These are phyloP conservation scores for Curvularia hawaiiensis DNA, from an alignment of 2,329 filamentous ascomycete genomes.

Conservation along the genomic window DNA sequence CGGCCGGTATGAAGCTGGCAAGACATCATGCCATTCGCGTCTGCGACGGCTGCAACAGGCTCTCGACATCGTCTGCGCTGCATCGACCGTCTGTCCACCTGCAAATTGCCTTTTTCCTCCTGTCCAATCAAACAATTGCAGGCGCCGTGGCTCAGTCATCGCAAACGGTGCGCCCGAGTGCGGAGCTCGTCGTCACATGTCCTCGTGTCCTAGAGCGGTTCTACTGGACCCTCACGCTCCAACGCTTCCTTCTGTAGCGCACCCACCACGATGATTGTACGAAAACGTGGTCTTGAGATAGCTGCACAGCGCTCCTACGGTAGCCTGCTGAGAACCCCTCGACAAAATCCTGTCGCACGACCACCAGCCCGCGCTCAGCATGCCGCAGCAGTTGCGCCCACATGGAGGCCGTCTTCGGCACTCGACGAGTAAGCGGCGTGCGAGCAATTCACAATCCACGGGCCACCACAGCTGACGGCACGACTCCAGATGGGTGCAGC, in stretches of 20 bases:
- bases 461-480: slow-evolving; percentile 1
- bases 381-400: slow-evolving; percentile 51
- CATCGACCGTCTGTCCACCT: neutral
- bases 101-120: neutral
- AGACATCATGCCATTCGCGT: neutral
- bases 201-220: slow-evolving; percentile 7
- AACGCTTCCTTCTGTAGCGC: slow-evolving; percentile 21
- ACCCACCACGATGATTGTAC: slow-evolving; percentile 27
- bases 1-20: neutral
- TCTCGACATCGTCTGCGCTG: neutral
- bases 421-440: slow-evolving; percentile 61
- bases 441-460: neutral
- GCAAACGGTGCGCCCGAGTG: slow-evolving; percentile 6
- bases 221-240: slow-evolving; percentile 14
- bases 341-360: neutral
- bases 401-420: slow-evolving; percentile 63
- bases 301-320: slow-evolving; percentile 11
- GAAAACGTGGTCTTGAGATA: slow-evolving; percentile 10
- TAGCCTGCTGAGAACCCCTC: neutral
- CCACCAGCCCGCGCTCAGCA: slow-evolving; percentile 23
- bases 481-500: slow-evolving; percentile 79
- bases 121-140: slow-evolving; percentile 1
- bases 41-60: neutral
- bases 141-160: slow-evolving; percentile 10
- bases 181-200: slow-evolving; percentile 21